phyloP scores from a whole-genome alignment of 2,329 filamentous ascomycete genomes.

The Exophiala sp. region DNA sequence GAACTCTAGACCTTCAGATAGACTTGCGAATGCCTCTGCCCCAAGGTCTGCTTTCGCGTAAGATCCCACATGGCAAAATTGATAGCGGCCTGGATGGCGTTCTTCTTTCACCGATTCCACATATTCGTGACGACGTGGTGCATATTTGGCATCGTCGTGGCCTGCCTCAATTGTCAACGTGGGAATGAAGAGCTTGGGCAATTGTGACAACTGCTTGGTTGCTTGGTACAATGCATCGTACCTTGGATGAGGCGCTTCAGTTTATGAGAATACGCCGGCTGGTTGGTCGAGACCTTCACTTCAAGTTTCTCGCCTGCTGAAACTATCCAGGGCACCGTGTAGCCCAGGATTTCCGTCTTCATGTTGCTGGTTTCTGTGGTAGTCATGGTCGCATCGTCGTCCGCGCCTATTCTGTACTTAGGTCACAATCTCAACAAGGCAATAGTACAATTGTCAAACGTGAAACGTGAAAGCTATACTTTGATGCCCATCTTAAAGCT shows the following conservation, averaged over 20 bases:
- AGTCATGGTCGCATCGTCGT: too few species aligned
- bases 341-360: constrained; percentile 1
- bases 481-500: too few species aligned
- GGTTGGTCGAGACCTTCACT: background rate
- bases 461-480: too few species aligned
- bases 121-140: too few species aligned
- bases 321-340: constrained; percentile 2
- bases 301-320: constrained; percentile 1
- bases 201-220: background rate
- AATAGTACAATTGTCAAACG: too few species aligned
- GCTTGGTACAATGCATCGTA: background rate
- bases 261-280: background rate
- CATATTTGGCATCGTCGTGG: background rate
- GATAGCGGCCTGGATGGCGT: too few species aligned
- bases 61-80: background rate
- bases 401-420: too few species aligned
- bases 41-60: background rate
- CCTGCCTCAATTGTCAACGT: background rate
- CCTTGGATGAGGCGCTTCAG: background rate
- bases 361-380: too few species aligned
- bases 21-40: background rate
- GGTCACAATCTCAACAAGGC: too few species aligned
- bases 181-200: background rate
- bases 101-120: too few species aligned
- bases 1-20: background rate